Base-by-base conservation (phyloP, 345 rosid genomes). In the Gossypium mustelinum region DNA sequence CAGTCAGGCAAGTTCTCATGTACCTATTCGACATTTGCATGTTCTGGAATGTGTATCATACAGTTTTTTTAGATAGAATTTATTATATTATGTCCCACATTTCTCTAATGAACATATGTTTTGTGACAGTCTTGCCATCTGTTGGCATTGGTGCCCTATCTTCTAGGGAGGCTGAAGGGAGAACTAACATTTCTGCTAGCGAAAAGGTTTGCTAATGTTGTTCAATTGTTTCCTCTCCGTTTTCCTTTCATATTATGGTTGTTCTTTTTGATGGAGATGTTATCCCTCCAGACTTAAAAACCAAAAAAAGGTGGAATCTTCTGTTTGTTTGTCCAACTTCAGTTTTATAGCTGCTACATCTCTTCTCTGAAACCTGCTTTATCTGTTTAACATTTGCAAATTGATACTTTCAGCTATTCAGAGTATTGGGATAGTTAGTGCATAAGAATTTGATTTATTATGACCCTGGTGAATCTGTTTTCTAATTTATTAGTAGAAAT, bases 81-180 rank as follows among this genome's bases (percentile, higher is more conserved):
- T 56, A 18, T 11, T 18, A 2, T 56, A 56, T 56, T 9, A 18
- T 56, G 9, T 56, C 4, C 11, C 3, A 56, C 20, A 56, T 3
- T 2, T 9, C 25, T 20, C 60, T 56, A 56, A 56, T 56, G 27
- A 56, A 56, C 60, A 18, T 18, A 2, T 56, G 11, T 56, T 56
- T 56, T 56, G 11, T 56, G 63, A 68, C 87, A 94, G 98, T 92
- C 64, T 85, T 94, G 84, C 98, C 98, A 70, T 94, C 98, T 27
- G 88, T 86, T 81, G 98, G 98, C 56, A 73, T 92, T 76, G 98
- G 97, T 61, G 95, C 97, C 65, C 97, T 94, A 78, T 89, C 97
- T 77, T 89, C 93, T 61, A 89, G 98, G 86, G 98, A 94, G 81
- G 96, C 96, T 17, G 98, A 91, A 84, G 97, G 98, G 80, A 89